Percentiles rank a stretch among this genome's conserved stretches.
These are phyloP conservation scores for Phytophthora pini DNA, from an alignment of 352 stramenopile genomes.

Conservation along the genomic window DNA sequence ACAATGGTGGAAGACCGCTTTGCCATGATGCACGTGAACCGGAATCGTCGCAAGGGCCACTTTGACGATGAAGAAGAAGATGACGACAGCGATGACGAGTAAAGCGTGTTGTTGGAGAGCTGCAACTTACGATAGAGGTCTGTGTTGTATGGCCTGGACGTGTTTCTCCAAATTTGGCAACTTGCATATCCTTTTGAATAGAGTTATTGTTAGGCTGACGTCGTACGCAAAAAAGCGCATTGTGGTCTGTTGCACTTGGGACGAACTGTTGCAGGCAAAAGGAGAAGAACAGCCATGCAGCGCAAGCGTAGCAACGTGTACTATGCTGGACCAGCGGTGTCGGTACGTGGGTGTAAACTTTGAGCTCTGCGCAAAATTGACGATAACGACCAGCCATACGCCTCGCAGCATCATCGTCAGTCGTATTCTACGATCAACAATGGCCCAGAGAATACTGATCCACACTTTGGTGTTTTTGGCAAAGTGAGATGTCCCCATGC, in stretches of 20 bases:
- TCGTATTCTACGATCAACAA: slow-evolving; percentile 4
- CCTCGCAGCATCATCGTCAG: slow-evolving; percentile 18
- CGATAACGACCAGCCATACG: neutral
- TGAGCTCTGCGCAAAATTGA: neutral
- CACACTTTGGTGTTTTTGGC: slow-evolving; percentile 21
- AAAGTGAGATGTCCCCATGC: slow-evolving; percentile 16
- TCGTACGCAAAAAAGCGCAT: slow-evolving; percentile 1
- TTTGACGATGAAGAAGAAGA: slow-evolving; percentile 80
- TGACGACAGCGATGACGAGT: slow-evolving; percentile 59
- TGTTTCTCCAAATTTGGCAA: slow-evolving; percentile 30
- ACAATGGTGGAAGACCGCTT: slow-evolving; percentile 62
- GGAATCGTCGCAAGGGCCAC: slow-evolving; percentile 78
- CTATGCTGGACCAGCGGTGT: slow-evolving; percentile 16
- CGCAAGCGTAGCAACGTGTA: slow-evolving; percentile 32
- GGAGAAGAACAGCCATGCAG: slow-evolving; percentile 28
- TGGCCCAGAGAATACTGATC: slow-evolving; percentile 16
- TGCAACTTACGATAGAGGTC: neutral
- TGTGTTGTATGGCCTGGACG: neutral
- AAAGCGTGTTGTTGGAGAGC: slow-evolving; percentile 7
- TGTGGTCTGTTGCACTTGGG: slow-evolving; percentile 2
- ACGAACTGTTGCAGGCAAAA: slow-evolving; percentile 3
- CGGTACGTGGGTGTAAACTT: slow-evolving; percentile 11
- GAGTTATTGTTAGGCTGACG: slow-evolving; percentile 40
- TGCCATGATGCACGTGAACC: slow-evolving; percentile 71
- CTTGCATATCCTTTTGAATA: slow-evolving; percentile 33